Conservation (phyloP, 2,329 filamentous ascomycete species). For the Aspergillus pseudotamarii region DNA sequence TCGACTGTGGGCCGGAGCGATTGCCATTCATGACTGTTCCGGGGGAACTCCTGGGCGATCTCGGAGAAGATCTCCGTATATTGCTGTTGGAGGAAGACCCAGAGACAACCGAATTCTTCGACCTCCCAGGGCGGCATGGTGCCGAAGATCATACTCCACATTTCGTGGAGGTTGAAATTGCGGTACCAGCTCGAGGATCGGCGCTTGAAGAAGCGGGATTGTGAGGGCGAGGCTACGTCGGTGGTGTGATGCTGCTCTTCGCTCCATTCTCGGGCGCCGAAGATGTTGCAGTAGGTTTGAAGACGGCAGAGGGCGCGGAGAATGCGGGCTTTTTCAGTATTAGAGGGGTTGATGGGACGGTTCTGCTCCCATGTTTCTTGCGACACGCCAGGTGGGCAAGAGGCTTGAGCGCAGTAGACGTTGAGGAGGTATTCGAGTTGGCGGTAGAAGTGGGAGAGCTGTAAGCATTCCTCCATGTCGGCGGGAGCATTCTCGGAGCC, state of each 20-base stretch:
- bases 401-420: constrained; percentile 7
- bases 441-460: constrained; percentile 15
- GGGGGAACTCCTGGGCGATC: constrained; percentile 16
- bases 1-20: constrained; percentile 14
- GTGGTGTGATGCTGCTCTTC: background rate
- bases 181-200: constrained; percentile 19
- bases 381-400: constrained; percentile 4
- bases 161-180: constrained; percentile 18
- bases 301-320: constrained; percentile 20
- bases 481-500: background rate
- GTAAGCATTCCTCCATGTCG: constrained; percentile 4
- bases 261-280: constrained; percentile 18
- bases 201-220: background rate
- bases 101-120: constrained; percentile 21
- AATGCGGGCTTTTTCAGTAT: constrained; percentile 14
- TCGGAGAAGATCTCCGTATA: constrained; percentile 16
- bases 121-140: constrained; percentile 21
- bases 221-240: background rate
- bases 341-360: constrained; percentile 1
- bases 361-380: constrained; percentile 4
- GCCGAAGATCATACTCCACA: constrained; percentile 21
- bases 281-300: constrained; percentile 22
- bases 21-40: constrained; percentile 16
- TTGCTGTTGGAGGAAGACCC: constrained; percentile 15
- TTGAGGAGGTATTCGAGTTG: constrained; percentile 10